These are phyloP conservation scores for Podila clonocystis DNA, from an alignment of 192 early-diverging fungal species.

Conservation along the genomic window DNA sequence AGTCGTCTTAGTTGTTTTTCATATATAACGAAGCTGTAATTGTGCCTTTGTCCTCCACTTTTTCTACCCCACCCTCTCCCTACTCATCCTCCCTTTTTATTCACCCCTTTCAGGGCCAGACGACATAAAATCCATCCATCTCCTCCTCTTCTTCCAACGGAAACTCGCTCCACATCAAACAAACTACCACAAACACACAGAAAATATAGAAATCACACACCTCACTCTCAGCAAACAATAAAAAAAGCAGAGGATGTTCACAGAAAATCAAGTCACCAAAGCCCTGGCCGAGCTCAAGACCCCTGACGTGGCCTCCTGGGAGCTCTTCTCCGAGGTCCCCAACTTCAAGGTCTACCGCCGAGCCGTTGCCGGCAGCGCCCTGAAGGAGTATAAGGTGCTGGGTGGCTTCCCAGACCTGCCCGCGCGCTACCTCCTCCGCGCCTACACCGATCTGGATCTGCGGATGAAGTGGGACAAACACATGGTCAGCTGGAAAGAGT, in stretches of 20 bases:
- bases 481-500: constrained; percentile 34
- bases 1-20: no score
- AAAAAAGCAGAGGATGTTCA: constrained; percentile 9
- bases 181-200: no score
- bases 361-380: constrained; percentile 21
- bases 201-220: background rate
- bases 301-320: constrained; percentile 28
- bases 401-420: constrained; percentile 42
- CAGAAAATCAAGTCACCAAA: constrained; percentile 13
- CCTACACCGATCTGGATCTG: constrained; percentile 55
- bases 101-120: no score
- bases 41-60: no score
- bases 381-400: constrained; percentile 54
- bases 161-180: no score
- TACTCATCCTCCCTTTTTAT: no score
- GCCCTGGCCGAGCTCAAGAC: constrained; percentile 10
- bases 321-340: constrained; percentile 33
- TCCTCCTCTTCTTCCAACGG: no score
- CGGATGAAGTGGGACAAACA: constrained; percentile 58
- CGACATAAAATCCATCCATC: no score
- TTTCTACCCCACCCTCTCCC: no score
- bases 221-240: background rate
- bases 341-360: constrained; percentile 50
- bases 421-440: constrained; percentile 41
- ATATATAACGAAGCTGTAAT: no score